Evolutionary conservation across 345 rosid genomes (phyloP), one percentile per base, ranked within the genome.

Genomic region (Gossypium rotundifolium): DNA sequence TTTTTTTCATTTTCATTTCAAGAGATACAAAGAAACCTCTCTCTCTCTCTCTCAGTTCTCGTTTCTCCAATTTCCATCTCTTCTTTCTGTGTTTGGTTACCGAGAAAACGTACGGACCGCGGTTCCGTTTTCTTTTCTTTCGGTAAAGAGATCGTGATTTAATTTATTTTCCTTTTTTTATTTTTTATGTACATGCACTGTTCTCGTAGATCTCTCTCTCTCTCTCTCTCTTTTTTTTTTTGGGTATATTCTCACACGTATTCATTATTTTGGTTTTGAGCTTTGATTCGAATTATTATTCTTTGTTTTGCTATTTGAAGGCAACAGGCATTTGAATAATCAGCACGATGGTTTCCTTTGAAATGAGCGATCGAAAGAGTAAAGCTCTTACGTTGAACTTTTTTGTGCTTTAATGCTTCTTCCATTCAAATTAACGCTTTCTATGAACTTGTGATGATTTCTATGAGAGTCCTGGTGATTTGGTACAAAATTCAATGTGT

Each of bases 341-440:
- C 51, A n/a, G 62, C 74, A 74, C 76, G 11, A 86, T 86, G 89
- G 87, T 84, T 84, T 80, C 86, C 73, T 84, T 86, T 62, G 87
- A 86, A 65, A 84, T 86, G 89, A 86, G 79, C 71, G 87, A 86
- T 70, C 89, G 86, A 49, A 86, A 86, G 74, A 86, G 89, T 86
- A 65, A 22, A 80, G 87, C 72, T 7, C 25, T 17, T 18, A 11
- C 25, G 29, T n/a, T 18, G 11, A 11, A 74, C 27, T 23, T 33
- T 60, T 45, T 69, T 46, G 1, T 54, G 48, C 1, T 40, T 66
- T 23, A 33, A n/a, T 46, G 61, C 20, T 48, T 38, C 13, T 63
- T 64, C 33, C 27, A 45, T 46, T 23, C 11, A 27, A 5, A 58
- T 58, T 58, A 57, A 55, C 10, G 53, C 18, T 38, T 33, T 57